Evolutionary conservation across 306 rosid species (phyloP).

Genomic region (Castanea mollissima): DNA sequence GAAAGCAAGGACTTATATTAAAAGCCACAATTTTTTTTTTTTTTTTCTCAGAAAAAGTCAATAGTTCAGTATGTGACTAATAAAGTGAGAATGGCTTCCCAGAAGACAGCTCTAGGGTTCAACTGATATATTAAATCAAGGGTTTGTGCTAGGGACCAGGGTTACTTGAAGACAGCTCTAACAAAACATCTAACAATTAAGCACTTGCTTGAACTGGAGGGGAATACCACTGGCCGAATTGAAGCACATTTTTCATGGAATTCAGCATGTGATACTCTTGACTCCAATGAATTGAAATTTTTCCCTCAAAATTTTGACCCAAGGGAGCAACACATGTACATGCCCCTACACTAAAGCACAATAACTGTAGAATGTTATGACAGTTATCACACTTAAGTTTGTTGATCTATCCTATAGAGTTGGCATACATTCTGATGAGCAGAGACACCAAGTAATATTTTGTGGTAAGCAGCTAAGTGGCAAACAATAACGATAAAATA

Average conservation of each 20-base stretch:
- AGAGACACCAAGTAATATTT: neutral
- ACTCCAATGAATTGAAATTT: neutral
- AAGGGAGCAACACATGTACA: neutral
- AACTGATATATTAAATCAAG: neutral
- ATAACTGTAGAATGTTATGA: neutral
- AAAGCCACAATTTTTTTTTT: neutral
- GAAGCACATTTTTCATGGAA: neutral
- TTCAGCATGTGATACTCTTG: neutral
- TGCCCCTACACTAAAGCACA: neutral
- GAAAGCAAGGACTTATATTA: neutral
- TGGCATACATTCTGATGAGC: neutral
- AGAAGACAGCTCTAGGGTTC: neutral
- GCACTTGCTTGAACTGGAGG: neutral
- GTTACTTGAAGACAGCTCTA: neutral
- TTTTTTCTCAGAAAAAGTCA: neutral
- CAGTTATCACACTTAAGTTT: neutral
- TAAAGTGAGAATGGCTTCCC: neutral
- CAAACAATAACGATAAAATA: neutral
- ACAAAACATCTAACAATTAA: neutral
- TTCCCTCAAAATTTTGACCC: neutral
- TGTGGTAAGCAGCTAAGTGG: neutral
- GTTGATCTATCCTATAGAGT: neutral
- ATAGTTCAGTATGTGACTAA: neutral
- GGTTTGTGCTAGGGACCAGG: neutral
- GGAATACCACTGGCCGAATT: neutral